These are phyloP conservation scores for Alnus glutinosa DNA, from an alignment of 306 rosid genomes.

Conservation along the genomic window DNA sequence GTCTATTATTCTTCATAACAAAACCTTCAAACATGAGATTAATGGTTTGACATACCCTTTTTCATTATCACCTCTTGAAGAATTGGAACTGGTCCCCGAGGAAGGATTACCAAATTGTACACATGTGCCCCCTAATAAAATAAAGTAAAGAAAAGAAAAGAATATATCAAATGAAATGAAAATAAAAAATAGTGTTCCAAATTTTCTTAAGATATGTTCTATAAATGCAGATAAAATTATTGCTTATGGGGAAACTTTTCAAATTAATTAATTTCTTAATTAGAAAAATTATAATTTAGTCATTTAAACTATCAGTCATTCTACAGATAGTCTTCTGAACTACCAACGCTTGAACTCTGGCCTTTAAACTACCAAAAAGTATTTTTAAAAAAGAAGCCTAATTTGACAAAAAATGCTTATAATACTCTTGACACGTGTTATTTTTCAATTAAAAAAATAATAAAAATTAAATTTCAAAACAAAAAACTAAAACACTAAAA, in stretches of 20 bases:
- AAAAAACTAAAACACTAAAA: no score
- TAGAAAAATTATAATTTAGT: no score
- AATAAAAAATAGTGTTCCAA: neutral
- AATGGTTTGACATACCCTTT: slow-evolving; percentile 49
- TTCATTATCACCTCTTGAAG: slow-evolving; percentile 49
- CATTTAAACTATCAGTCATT: no score
- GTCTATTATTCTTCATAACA: no score
- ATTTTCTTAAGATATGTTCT: neutral
- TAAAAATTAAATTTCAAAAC: no score
- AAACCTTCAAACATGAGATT: slow-evolving; percentile 7
- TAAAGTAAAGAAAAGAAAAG: slow-evolving; percentile 9
- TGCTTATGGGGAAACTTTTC: neutral
- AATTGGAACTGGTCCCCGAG: slow-evolving; percentile 43
- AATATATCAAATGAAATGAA: neutral
- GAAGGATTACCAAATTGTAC: slow-evolving; percentile 50
- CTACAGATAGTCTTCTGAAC: no score
- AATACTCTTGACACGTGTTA: no score
- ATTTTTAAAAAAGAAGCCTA: no score
- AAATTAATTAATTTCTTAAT: neutral
- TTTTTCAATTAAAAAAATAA: no score
- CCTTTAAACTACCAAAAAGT: no score
- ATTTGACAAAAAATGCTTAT: no score
- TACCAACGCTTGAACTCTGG: no score
- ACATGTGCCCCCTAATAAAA: slow-evolving; percentile 46
- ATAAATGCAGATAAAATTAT: neutral